Conservation (phyloP, 768 basidiomycete species). For the Agrocybe chaxingu region DNA sequence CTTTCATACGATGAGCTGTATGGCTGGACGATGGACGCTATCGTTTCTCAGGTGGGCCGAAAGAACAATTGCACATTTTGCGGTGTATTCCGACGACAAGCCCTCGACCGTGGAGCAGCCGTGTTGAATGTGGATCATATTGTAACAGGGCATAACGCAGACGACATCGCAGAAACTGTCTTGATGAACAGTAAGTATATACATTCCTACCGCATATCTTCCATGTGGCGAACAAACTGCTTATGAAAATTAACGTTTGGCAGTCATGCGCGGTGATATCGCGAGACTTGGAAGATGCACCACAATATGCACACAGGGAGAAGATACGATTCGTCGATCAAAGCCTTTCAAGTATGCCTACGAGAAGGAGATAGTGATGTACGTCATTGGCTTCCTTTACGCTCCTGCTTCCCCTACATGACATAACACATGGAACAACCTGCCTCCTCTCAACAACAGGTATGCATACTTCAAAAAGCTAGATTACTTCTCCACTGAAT, state of each 20-base stretch:
- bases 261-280: slow-evolving; percentile 98
- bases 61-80: slow-evolving; percentile 99
- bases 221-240: slow-evolving; percentile 3
- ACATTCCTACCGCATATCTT: not conserved
- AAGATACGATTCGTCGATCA: slow-evolving; percentile 93
- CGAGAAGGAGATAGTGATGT: slow-evolving; percentile 99
- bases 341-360: slow-evolving; percentile 99
- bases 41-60: slow-evolving; percentile 90
- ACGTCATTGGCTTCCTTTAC: slow-evolving; percentile 19
- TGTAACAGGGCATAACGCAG: slow-evolving; percentile 98
- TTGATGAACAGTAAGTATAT: slow-evolving; percentile 89
- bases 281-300: slow-evolving; percentile 93
- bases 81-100: slow-evolving; percentile 95
- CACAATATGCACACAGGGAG: slow-evolving; percentile 90
- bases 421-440: slow-evolving; percentile 1
- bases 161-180: slow-evolving; percentile 98
- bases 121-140: slow-evolving; percentile 92
- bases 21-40: slow-evolving; percentile 99
- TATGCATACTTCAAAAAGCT: slow-evolving; percentile 99
- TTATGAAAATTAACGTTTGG: slow-evolving; percentile 5
- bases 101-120: slow-evolving; percentile 91
- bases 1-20: slow-evolving; percentile 95
- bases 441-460: slow-evolving; percentile 42
- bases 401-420: not conserved
- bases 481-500: slow-evolving; percentile 98